Conservation (phyloP, 352 stramenopile species). For the Phytophthora cryptogea region DNA sequence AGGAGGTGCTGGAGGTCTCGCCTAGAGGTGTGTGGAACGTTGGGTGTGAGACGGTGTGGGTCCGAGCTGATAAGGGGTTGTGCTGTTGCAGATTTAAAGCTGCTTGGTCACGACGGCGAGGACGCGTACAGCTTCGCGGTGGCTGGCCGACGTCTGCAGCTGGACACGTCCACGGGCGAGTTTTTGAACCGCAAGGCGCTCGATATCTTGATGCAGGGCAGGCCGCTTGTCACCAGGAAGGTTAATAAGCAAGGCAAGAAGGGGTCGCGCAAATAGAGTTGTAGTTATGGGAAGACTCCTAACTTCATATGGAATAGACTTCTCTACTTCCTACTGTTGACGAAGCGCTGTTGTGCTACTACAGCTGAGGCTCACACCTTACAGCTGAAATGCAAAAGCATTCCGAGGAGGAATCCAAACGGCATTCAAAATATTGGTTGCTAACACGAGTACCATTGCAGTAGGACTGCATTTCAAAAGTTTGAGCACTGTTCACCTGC, state of each 20-base stretch:
- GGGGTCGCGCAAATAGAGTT: slow-evolving; percentile 28
- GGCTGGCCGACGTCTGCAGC: slow-evolving; percentile 49
- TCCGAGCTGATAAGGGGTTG: slow-evolving; percentile 9
- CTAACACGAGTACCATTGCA: not conserved
- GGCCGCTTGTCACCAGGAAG: slow-evolving; percentile 69
- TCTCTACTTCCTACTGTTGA: not conserved
- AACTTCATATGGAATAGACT: slow-evolving; percentile 2
- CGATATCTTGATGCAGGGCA: slow-evolving; percentile 69
- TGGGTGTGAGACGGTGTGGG: not conserved
- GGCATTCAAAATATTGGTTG: not conserved
- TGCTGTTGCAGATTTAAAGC: slow-evolving; percentile 50
- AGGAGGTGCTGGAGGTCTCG: slow-evolving; percentile 50
- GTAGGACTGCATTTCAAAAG: too few species aligned
- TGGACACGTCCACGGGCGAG: slow-evolving; percentile 57
- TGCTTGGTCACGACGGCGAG: slow-evolving; percentile 54
- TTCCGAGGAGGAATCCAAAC: not conserved
- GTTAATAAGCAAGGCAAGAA: slow-evolving; percentile 75
- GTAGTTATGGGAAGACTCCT: not conserved
- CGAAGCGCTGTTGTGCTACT: not conserved
- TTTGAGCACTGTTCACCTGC: too few species aligned
- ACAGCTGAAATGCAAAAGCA: not conserved
- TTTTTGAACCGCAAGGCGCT: slow-evolving; percentile 70
- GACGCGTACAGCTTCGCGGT: slow-evolving; percentile 70
- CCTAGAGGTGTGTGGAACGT: slow-evolving; percentile 42
- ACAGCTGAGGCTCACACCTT: not conserved